These are phyloP conservation scores for Lotmaria passim DNA, from an alignment of 208 protist genomes.

Conservation along the genomic window DNA sequence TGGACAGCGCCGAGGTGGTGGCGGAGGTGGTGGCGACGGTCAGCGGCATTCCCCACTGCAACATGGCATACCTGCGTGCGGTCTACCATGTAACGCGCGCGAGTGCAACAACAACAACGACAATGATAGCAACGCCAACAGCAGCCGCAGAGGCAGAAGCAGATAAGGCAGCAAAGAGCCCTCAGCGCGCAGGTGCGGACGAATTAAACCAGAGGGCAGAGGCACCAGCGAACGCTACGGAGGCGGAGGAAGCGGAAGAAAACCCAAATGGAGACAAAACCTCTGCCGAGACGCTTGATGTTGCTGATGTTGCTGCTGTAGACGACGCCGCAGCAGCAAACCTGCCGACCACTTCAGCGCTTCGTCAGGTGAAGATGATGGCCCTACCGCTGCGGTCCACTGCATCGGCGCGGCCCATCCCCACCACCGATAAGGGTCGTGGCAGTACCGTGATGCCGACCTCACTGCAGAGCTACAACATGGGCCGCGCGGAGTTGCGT, in stretches of 20 bases:
- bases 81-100: slow-evolving; percentile 19
- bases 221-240: neutral
- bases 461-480: slow-evolving; percentile 31
- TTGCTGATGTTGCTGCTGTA: too few species aligned
- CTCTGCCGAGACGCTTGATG: too few species aligned
- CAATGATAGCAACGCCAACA: neutral
- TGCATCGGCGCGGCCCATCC: neutral
- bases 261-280: too few species aligned
- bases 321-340: too few species aligned
- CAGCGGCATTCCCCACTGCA: slow-evolving; percentile 64
- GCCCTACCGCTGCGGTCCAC: neutral
- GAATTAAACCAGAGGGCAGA: neutral
- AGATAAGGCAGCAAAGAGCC: neutral
- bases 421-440: too few species aligned
- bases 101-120: neutral
- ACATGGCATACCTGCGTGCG: slow-evolving; percentile 52
- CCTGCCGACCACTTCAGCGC: too few species aligned
- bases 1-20: slow-evolving; percentile 51
- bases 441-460: neutral
- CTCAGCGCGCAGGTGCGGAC: neutral
- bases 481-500: slow-evolving; percentile 36
- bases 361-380: neutral
- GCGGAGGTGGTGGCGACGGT: slow-evolving; percentile 59
- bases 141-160: neutral
- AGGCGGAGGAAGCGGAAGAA: slow-evolving; percentile 10